Conservation (phyloP, 306 rosid genomes). For the Dryas octopetala region DNA sequence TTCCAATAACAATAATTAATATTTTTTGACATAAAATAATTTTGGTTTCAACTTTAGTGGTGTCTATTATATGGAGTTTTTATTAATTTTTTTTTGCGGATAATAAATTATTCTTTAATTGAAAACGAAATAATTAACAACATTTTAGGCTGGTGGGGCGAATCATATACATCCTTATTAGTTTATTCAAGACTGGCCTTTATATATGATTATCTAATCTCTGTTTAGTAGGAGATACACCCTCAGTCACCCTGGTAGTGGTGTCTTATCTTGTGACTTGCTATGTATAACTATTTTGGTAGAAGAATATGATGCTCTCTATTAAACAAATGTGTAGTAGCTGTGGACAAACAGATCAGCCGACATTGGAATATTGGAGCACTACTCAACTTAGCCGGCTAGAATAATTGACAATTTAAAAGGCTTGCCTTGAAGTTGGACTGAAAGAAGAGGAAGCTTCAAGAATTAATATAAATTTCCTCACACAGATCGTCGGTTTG, state of each 20-base stretch:
- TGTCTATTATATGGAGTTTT: too few species aligned
- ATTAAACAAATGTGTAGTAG: not conserved
- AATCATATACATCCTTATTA: not conserved
- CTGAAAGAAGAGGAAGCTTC: not conserved
- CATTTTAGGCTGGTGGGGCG: not conserved
- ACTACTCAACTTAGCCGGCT: not conserved
- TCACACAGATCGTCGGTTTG: too few species aligned
- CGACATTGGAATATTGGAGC: not conserved
- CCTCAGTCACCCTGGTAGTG: too few species aligned
- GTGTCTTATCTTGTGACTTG: not conserved
- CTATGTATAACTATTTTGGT: not conserved
- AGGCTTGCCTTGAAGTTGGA: not conserved
- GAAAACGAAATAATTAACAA: not conserved
- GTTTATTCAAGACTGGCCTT: not conserved
- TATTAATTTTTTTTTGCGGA: too few species aligned
- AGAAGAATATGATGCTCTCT: too few species aligned
- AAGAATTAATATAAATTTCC: too few species aligned
- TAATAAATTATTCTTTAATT: not conserved
- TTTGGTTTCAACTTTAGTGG: too few species aligned
- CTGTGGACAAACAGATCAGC: not conserved
- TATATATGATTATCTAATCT: not conserved
- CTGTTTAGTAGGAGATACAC: not conserved
- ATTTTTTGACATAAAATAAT: too few species aligned
- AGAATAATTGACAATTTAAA: not conserved
- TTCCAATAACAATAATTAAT: too few species aligned